Percentiles rank a stretch among this genome's conserved stretches.
These are phyloP conservation scores for Plenodomus lindquistii DNA, from an alignment of 2,329 filamentous ascomycete species.

Conservation along the genomic window DNA sequence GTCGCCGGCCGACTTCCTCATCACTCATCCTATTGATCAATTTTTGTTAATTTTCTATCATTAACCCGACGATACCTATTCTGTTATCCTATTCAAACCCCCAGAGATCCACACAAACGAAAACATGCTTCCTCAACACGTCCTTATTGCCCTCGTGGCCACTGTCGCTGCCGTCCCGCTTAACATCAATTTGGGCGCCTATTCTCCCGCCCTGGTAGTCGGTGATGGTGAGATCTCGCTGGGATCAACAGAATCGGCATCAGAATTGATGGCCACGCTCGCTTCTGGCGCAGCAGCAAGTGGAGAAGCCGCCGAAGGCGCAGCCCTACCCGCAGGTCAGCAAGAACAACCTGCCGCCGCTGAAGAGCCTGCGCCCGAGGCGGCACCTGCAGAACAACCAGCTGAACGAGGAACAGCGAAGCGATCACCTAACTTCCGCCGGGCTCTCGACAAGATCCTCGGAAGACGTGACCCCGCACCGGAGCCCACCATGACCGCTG, in stretches of 20 bases:
- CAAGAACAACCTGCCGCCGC: slow-evolving; percentile 16
- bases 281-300: slow-evolving; percentile 45
- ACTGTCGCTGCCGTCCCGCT: slow-evolving; percentile 50
- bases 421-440: slow-evolving; percentile 29
- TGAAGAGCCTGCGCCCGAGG: neutral
- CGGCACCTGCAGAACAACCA: slow-evolving; percentile 19
- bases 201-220: slow-evolving; percentile 57
- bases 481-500: slow-evolving; percentile 33
- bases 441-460: slow-evolving; percentile 29
- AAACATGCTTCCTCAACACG: slow-evolving; percentile 46
- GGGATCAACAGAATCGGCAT: slow-evolving; percentile 48
- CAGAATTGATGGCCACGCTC: slow-evolving; percentile 51
- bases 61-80: slow-evolving; percentile 8
- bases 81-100: slow-evolving; percentile 22
- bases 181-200: slow-evolving; percentile 58
- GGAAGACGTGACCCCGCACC: slow-evolving; percentile 29
- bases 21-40: slow-evolving; percentile 25
- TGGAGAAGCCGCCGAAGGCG: slow-evolving; percentile 17
- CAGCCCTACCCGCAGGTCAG: slow-evolving; percentile 17
- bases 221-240: slow-evolving; percentile 59
- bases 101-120: slow-evolving; percentile 14
- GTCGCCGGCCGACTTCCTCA: slow-evolving; percentile 39
- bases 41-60: slow-evolving; percentile 19
- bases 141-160: slow-evolving; percentile 42
- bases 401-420: slow-evolving; percentile 33